A percentile compares a stretch with the other conserved stretches of the same genome.
Conservation (phyloP, 257 asterid species). For the Misopates orontium region DNA sequence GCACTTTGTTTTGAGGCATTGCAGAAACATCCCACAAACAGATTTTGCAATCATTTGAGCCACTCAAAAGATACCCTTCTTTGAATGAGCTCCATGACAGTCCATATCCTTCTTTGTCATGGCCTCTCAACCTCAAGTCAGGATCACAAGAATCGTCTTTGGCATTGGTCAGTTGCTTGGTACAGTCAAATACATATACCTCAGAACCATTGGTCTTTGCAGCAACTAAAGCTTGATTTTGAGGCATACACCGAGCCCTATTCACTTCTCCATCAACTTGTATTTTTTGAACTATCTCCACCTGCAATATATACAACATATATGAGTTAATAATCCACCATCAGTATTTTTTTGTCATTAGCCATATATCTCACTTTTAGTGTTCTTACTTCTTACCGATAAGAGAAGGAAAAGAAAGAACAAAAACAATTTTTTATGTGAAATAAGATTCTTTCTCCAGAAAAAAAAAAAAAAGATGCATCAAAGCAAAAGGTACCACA, state of each 20-base stretch:
- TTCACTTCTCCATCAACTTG: conserved; percentile 92
- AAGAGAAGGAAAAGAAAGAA: neutral
- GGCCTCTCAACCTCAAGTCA: conserved; percentile 80
- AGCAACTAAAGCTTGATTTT: conserved; percentile 70
- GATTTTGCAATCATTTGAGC: conserved; percentile 79
- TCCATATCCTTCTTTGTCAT: conserved; percentile 91
- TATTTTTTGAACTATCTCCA: conserved; percentile 74
- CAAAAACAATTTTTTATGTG: neutral
- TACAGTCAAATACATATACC: conserved; percentile 71
- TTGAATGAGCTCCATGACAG: conserved; percentile 86
- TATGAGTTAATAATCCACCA: conserved; percentile 15
- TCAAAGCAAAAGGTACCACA: neutral
- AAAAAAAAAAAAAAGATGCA: neutral
- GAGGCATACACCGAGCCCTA: conserved; percentile 82
- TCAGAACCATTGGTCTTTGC: conserved; percentile 79
- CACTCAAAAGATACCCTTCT: conserved; percentile 82
- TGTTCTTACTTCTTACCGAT: neutral
- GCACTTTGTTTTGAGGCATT: conserved; percentile 59
- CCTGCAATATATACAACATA: conserved; percentile 43
- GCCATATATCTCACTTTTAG: neutral
- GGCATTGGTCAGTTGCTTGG: conserved; percentile 45
- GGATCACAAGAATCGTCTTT: conserved; percentile 57
- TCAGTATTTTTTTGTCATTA: neutral
- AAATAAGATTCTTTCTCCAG: no score
- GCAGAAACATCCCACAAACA: conserved; percentile 91